These are phyloP conservation scores for Barnettozyma botsteinii DNA, from an alignment of 805 yeast species.

Conservation along the genomic window DNA sequence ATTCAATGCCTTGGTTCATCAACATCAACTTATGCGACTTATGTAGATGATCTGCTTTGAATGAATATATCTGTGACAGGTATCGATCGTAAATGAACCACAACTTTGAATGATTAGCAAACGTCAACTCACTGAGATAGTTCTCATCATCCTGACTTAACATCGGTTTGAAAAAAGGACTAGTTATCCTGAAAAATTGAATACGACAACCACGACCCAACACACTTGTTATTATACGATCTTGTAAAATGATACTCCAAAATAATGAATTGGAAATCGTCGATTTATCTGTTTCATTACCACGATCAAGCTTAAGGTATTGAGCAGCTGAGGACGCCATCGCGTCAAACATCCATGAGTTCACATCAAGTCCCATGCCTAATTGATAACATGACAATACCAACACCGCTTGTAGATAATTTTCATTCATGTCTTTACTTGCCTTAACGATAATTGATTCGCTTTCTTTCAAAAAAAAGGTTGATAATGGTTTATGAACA, in stretches of 20 bases:
- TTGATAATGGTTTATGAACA: constrained; percentile 10
- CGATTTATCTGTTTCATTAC: constrained; percentile 4
- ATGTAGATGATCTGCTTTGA: constrained; percentile 29
- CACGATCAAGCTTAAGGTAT: constrained; percentile 25
- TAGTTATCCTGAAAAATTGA: constrained; percentile 28
- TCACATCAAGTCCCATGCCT: constrained; percentile 30
- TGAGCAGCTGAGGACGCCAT: constrained; percentile 29
- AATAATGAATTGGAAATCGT: constrained; percentile 9
- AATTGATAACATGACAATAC: constrained; percentile 29
- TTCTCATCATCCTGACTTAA: constrained; percentile 12
- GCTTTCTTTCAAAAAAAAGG: constrained; percentile 21
- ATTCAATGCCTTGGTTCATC: constrained; percentile 26
- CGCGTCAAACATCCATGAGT: constrained; percentile 30
- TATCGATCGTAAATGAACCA: constrained; percentile 29
- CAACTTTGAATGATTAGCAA: constrained; percentile 24
- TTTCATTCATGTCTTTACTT: constrained; percentile 20
- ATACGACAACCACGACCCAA: constrained; percentile 31
- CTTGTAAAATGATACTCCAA: constrained; percentile 31
- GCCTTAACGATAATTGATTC: constrained; percentile 23
- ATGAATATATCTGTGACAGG: constrained; percentile 30
- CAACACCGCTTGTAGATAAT: constrained; percentile 25
- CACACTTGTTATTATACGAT: constrained; percentile 29
- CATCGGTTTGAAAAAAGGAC: constrained; percentile 26
- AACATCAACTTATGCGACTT: constrained; percentile 28
- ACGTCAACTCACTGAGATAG: constrained; percentile 23